Conservation (phyloP, 1,284 basidiomycete species). For the Cryptococcus jaspeensis region DNA sequence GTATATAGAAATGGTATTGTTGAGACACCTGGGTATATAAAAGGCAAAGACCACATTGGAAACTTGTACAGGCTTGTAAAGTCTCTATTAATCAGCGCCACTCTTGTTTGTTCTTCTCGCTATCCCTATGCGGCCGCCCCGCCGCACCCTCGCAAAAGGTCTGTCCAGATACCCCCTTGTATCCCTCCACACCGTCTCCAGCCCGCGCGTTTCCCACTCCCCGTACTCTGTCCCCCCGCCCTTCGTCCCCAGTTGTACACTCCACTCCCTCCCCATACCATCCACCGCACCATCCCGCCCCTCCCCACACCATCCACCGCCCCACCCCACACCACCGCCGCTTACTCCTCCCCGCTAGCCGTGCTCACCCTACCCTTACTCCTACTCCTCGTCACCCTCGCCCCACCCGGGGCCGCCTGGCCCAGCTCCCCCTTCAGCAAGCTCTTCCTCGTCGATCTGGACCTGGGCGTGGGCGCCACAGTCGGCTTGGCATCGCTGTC, state of each 20-base stretch:
- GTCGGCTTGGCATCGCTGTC: conserved; percentile 14
- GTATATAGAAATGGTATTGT: conserved; percentile 11
- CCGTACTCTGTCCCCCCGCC: neutral
- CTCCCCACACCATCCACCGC: neutral
- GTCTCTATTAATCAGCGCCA: too few species aligned
- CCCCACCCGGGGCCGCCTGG: conserved; percentile 16
- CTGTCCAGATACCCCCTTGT: neutral
- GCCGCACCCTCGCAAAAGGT: neutral
- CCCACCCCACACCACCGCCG: neutral
- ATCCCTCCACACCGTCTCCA: too few species aligned
- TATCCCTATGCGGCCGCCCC: neutral
- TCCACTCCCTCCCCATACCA: neutral
- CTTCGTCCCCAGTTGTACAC: neutral
- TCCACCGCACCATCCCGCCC: neutral
- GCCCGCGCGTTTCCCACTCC: too few species aligned
- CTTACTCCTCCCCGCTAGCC: conserved; percentile 31
- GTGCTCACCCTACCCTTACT: conserved; percentile 35
- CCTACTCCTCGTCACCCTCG: conserved; percentile 45
- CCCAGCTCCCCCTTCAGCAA: conserved; percentile 7
- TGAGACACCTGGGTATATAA: conserved; percentile 17
- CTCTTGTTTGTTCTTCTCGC: too few species aligned
- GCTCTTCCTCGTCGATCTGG: conserved; percentile 2
- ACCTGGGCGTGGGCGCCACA: conserved; percentile 10
- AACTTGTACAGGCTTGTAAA: neutral
- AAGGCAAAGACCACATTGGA: neutral